phyloP scores from a whole-genome alignment of 805 yeast genomes.

The Teunomyces lycoperdinae region DNA sequence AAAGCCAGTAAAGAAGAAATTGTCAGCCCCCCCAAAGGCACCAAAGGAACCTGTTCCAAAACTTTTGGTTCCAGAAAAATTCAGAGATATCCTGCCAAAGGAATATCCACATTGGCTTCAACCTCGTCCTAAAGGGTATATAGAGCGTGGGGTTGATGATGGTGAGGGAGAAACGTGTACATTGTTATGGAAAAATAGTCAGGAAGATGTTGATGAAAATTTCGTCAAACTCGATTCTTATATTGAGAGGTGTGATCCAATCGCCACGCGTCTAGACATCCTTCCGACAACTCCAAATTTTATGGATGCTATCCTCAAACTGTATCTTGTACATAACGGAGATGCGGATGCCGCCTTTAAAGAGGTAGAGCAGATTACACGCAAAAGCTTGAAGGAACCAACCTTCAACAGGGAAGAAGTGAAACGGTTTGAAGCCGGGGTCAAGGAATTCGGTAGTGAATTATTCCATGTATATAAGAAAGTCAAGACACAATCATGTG shows the following conservation, averaged over 20 bases:
- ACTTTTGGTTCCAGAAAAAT: conserved; percentile 49
- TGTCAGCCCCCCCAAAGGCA: conserved; percentile 7
- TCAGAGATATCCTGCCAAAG: conserved; percentile 33
- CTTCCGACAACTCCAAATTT: conserved; percentile 75
- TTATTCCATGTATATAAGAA: conserved; percentile 66
- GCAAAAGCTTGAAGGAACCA: conserved; percentile 71
- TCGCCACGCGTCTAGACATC: conserved; percentile 56
- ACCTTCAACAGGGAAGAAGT: conserved; percentile 65
- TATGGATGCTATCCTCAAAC: conserved; percentile 65
- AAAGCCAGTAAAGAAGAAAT: conserved; percentile 10
- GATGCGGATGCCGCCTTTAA: conserved; percentile 49
- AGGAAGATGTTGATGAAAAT: conserved; percentile 20
- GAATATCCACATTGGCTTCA: conserved; percentile 75
- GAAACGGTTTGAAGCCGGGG: conserved; percentile 68
- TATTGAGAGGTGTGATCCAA: conserved; percentile 50
- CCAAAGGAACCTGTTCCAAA: conserved; percentile 9
- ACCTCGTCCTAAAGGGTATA: conserved; percentile 73
- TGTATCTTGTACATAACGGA: conserved; percentile 51
- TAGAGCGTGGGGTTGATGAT: conserved; percentile 78
- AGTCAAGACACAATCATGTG: conserved; percentile 69
- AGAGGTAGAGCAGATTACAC: conserved; percentile 46
- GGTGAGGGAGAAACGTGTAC: conserved; percentile 50
- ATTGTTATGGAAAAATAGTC: conserved; percentile 59
- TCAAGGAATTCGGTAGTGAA: conserved; percentile 72
- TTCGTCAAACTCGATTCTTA: conserved; percentile 48